Base-by-base conservation (phyloP, 176 grass and related monocot genomes). In the Oryza longistaminata region DNA sequence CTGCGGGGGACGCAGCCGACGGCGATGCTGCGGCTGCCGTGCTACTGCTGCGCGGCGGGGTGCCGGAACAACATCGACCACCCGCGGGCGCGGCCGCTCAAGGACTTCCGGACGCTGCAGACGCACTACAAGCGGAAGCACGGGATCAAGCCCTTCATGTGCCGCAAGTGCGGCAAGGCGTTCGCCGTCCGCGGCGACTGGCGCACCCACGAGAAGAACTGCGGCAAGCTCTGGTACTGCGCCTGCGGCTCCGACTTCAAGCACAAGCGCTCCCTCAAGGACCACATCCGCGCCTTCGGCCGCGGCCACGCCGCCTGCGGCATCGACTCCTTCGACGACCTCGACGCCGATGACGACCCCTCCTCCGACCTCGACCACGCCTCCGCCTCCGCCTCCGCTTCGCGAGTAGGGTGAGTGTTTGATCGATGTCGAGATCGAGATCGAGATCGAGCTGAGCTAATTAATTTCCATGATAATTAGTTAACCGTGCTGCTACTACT, bases 141-240 rank as follows among this genome's bases (percentile, higher is more conserved):
- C 83, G 93, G 93, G 26, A 95, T 95, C 90, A 95, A 95, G 88
- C 93, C 93, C 67, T 95, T 95, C 93, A 95, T 95, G 93, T 95
- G 93, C 90, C 93, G 93, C 86, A 95, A 95, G 86, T 95, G 93
- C 83, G 86, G 93, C 88, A 95, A 95, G 90, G 90, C 93, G 72
- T 95, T 95, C 86, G 93, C 93, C 62, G 93, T 95, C 9, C 93
- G 93, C 82, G 93, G 93, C 76, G 93, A 95, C 93, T 95, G 93
- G 93, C 90, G 93, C 62, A 95, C 93, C 6, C 93, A 95, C 88
- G 93, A 95, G 88, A 95, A 95, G 90, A 95, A 95, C 93, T 95
- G 93, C 88, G 93, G 93, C 93, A 95, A 89, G 88, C 93, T 95
- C 86, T 95, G 93, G 93, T 95, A 95, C 93, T 95, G 93, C 83